Evolutionary conservation across 2,329 filamentous ascomycete genomes (phyloP).

Genomic region (Neonectria neomacrospora): DNA sequence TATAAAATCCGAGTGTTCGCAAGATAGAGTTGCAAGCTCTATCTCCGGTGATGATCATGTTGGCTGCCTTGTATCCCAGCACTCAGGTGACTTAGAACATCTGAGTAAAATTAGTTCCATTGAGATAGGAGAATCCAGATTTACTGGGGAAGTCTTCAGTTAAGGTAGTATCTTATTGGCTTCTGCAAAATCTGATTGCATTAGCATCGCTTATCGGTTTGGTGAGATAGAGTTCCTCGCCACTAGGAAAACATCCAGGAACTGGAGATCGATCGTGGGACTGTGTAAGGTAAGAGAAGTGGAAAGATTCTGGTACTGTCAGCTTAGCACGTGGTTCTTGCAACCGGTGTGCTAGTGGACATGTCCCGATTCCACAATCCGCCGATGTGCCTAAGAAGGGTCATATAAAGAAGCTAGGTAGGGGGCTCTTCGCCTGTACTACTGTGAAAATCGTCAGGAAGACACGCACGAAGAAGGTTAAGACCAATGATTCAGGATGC

Average conservation of each 20-base stretch:
- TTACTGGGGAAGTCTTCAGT: neutral
- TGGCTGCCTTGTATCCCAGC: neutral
- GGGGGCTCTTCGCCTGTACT: neutral
- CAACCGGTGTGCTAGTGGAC: neutral
- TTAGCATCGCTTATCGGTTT: neutral
- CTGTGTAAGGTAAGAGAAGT: neutral
- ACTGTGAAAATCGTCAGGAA: neutral
- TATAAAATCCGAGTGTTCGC: neutral
- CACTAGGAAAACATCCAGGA: neutral
- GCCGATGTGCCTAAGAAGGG: neutral
- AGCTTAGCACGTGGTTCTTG: neutral
- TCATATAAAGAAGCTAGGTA: neutral
- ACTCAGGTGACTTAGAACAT: constrained; percentile 1
- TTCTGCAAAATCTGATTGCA: neutral
- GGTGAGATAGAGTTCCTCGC: neutral
- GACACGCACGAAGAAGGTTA: neutral
- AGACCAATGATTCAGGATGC: neutral
- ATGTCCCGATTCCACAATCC: neutral
- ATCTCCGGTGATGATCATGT: neutral
- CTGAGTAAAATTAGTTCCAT: neutral
- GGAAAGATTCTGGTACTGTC: neutral
- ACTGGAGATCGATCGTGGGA: neutral
- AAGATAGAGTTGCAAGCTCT: neutral
- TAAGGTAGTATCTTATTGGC: neutral
- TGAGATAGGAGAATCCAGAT: neutral